Conservation (phyloP, 352 stramenopile species). For the Phytophthora tentaculata region DNA sequence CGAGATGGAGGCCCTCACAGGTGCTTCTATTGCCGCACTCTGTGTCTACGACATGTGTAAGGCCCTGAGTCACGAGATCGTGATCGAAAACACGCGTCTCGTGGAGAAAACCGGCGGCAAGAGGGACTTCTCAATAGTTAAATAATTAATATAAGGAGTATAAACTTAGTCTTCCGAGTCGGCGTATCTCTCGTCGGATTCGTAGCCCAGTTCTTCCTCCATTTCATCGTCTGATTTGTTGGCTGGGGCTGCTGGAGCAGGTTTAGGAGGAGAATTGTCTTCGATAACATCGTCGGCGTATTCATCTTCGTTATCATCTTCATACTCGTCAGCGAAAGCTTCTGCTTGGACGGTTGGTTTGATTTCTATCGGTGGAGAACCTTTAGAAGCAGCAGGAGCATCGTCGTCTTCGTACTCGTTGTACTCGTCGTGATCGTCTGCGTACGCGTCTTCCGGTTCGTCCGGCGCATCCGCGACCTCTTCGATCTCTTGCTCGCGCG, state of each 20-base stretch:
- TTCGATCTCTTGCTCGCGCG: conserved; percentile 30
- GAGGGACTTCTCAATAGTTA: conserved; percentile 54
- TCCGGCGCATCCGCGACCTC: conserved; percentile 22
- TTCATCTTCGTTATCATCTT: conserved; percentile 37
- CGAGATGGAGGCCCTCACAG: conserved; percentile 96
- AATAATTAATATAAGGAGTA: not conserved
- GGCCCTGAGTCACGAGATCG: conserved; percentile 95
- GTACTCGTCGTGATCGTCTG: conserved; percentile 48
- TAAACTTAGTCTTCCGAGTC: conserved; percentile 49
- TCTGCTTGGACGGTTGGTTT: not conserved
- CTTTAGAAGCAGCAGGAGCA: conserved; percentile 4
- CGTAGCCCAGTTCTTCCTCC: conserved; percentile 46
- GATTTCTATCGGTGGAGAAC: not conserved
- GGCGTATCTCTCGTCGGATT: conserved; percentile 58
- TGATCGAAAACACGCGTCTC: conserved; percentile 92
- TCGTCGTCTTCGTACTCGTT: conserved; percentile 53
- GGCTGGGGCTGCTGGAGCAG: not conserved
- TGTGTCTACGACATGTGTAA: conserved; percentile 99
- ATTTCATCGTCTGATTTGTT: conserved; percentile 39
- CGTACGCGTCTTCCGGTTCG: conserved; percentile 29
- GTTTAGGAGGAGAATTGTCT: conserved; percentile 25
- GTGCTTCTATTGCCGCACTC: conserved; percentile 93
- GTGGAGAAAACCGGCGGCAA: conserved; percentile 94
- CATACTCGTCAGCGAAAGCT: conserved; percentile 28
- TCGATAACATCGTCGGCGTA: conserved; percentile 35